Conservation (phyloP, 345 rosid species). For the Hevea brasiliensis region DNA sequence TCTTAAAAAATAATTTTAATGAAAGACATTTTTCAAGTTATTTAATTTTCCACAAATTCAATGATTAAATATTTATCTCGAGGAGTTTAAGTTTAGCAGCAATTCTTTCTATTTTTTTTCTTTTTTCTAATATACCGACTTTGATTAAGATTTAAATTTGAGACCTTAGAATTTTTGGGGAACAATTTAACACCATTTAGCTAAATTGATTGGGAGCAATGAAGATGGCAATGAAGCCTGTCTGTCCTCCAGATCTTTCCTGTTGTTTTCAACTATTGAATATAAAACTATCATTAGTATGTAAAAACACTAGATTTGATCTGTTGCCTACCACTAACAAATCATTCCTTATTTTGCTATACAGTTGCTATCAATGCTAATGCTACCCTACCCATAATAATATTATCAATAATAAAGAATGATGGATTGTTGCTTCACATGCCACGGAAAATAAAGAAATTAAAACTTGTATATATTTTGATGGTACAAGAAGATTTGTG, state of each 20-base stretch:
- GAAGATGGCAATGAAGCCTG: neutral
- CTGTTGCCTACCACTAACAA: neutral
- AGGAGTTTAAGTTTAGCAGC: too few relatives aligned
- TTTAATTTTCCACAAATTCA: too few relatives aligned
- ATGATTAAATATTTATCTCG: too few relatives aligned
- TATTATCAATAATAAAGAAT: neutral
- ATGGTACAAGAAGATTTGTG: neutral
- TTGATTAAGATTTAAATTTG: too few relatives aligned
- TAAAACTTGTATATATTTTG: neutral
- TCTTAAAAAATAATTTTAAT: too few relatives aligned
- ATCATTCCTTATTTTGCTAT: neutral
- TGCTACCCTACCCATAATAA: neutral
- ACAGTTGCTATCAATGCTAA: neutral
- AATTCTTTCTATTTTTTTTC: too few relatives aligned
- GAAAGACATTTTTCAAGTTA: too few relatives aligned
- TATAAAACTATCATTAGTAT: neutral
- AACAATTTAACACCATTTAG: too few relatives aligned
- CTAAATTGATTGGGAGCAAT: too few relatives aligned
- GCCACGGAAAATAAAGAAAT: neutral
- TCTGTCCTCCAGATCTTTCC: neutral
- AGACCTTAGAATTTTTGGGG: too few relatives aligned
- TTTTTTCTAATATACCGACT: too few relatives aligned
- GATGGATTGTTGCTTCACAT: conserved; percentile 14
- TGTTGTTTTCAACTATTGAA: neutral
- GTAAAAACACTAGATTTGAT: neutral